phyloP scores from a whole-genome alignment of 106 monocot genomes.

The Dactylorhiza incarnata region DNA sequence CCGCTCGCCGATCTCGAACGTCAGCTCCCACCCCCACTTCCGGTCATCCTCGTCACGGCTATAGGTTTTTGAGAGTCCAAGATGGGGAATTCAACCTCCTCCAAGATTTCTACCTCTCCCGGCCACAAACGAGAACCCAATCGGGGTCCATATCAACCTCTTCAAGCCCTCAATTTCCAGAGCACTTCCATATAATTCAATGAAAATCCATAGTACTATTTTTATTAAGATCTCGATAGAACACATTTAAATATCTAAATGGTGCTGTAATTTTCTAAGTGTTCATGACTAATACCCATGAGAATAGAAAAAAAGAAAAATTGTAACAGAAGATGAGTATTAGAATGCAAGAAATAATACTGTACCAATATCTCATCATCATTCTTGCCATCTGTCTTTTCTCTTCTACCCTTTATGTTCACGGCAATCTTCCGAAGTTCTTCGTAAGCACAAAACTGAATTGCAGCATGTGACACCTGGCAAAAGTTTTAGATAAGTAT shows the following conservation, averaged over 20 bases:
- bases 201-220: not conserved
- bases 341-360: not conserved
- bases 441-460: constrained; percentile 94
- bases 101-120: too few relatives aligned
- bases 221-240: not conserved
- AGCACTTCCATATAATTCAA: not conserved
- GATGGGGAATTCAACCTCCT: too few relatives aligned
- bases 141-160: not conserved
- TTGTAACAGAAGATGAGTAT: not conserved
- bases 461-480: constrained; percentile 95
- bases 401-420: constrained; percentile 32
- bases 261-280: not conserved
- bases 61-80: too few relatives aligned
- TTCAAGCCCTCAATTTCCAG: not conserved
- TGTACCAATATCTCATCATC: constrained; percentile 52
- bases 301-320: not conserved
- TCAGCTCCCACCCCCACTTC: too few relatives aligned
- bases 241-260: not conserved
- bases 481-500: not conserved
- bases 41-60: too few relatives aligned
- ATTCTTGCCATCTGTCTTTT: constrained; percentile 18
- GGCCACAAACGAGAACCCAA: too few relatives aligned
- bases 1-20: too few relatives aligned
- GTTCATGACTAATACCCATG: not conserved
- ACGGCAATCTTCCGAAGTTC: constrained; percentile 61